phyloP scores from a whole-genome alignment of 2,329 filamentous ascomycete species.

The Lecanicillium sp. region DNA sequence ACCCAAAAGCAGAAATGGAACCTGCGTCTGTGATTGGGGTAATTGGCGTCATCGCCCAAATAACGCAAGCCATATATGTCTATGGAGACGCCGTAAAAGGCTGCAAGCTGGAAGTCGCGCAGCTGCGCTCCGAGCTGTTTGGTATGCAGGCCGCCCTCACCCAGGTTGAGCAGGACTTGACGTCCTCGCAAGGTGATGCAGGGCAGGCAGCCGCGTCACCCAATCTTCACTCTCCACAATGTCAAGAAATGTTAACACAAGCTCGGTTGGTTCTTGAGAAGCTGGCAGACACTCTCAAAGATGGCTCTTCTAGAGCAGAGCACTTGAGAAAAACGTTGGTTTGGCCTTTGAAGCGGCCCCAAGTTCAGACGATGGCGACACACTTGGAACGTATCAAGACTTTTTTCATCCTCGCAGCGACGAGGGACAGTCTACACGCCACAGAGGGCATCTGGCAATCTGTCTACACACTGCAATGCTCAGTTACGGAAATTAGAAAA shows the following conservation, averaged over 20 bases:
- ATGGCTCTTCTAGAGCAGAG: no score
- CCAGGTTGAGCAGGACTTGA: conserved; percentile 4
- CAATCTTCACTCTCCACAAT: conserved; percentile 1
- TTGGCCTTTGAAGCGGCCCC: conserved; percentile 6
- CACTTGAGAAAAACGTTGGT: no score
- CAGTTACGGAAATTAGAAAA: no score
- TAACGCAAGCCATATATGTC: conserved; percentile 1
- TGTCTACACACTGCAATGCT: conserved; percentile 1
- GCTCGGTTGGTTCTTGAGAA: conserved; percentile 1
- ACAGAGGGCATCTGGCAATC: background rate
- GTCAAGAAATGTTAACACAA: conserved; percentile 4
- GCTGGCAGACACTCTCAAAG: background rate
- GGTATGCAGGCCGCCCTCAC: conserved; percentile 4
- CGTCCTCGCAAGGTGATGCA: background rate
- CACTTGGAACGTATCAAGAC: conserved; percentile 5
- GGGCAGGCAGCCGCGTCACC: background rate
- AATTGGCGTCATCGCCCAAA: conserved; percentile 4
- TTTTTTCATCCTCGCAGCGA: conserved; percentile 6
- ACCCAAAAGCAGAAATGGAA: background rate
- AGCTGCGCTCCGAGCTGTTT: conserved; percentile 6
- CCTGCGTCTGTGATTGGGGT: conserved; percentile 4
- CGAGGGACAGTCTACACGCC: conserved; percentile 2
- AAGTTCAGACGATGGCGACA: conserved; percentile 1
- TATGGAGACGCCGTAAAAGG: conserved; percentile 4
- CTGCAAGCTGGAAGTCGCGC: conserved; percentile 6